These are phyloP conservation scores for Casuarina cunninghamiana DNA, from an alignment of 306 rosid species.

Conservation along the genomic window DNA sequence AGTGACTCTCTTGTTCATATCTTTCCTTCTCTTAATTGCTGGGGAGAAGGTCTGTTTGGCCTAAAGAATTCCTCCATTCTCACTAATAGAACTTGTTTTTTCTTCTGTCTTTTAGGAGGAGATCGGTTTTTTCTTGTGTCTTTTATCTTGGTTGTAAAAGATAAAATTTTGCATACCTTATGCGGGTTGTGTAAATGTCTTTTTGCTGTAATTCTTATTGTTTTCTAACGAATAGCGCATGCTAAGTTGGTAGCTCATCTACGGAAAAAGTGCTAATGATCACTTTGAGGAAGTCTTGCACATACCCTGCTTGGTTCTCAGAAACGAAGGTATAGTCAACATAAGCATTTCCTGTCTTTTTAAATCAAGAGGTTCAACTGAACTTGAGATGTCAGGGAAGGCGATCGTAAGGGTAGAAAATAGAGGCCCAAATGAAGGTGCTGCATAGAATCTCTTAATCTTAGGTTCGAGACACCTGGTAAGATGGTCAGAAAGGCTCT, in stretches of 20 bases:
- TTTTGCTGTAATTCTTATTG: not conserved
- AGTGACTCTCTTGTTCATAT: too few relatives aligned
- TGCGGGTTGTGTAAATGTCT: not conserved
- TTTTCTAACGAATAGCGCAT: not conserved
- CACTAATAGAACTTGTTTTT: not conserved
- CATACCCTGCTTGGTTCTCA: not conserved
- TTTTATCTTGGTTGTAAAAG: not conserved
- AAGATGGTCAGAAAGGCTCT: not conserved
- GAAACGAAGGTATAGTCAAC: too few relatives aligned
- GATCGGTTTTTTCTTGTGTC: not conserved
- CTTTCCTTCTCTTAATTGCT: not conserved
- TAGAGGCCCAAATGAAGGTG: not conserved
- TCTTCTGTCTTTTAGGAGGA: not conserved
- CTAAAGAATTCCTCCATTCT: not conserved
- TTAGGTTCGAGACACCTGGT: too few relatives aligned
- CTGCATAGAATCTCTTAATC: too few relatives aligned
- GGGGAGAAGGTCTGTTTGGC: not conserved
- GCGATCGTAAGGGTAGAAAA: not conserved
- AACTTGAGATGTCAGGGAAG: too few relatives aligned
- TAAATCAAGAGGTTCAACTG: too few relatives aligned
- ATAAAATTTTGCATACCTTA: not conserved
- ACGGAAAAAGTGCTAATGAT: not conserved
- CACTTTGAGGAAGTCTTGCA: not conserved
- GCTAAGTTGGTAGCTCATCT: not conserved
- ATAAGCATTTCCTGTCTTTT: too few relatives aligned